phyloP scores from a whole-genome alignment of 1,139 yeast species.

The Lodderomyces theae region DNA sequence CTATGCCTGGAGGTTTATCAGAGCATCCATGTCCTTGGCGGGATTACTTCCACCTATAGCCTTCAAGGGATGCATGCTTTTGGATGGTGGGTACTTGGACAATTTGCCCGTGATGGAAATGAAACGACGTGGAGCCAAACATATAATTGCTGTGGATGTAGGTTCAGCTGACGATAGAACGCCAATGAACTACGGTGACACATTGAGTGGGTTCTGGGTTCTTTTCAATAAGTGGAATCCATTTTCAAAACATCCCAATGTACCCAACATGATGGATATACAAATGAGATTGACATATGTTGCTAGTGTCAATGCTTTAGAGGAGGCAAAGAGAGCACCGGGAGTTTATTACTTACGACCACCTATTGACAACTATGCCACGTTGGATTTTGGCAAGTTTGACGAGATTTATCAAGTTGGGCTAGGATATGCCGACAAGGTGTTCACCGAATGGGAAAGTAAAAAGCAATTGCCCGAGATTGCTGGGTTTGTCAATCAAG shows the following conservation, averaged over 20 bases:
- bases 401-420: conserved; percentile 89
- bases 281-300: conserved; percentile 93
- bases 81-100: conserved; percentile 96
- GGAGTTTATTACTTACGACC: conserved; percentile 93
- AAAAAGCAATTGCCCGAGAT: conserved; percentile 59
- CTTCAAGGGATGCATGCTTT: conserved; percentile 85
- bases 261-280: conserved; percentile 93
- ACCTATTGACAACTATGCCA: conserved; percentile 88
- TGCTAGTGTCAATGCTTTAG: conserved; percentile 90
- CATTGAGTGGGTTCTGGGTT: conserved; percentile 91
- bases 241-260: conserved; percentile 79
- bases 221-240: conserved; percentile 87
- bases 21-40: conserved; percentile 97
- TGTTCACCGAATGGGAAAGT: conserved; percentile 52
- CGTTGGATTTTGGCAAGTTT: conserved; percentile 87
- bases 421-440: conserved; percentile 62
- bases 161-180: conserved; percentile 93
- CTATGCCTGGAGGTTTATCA: conserved; percentile 89
- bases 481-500: conserved; percentile 47
- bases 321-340: conserved; percentile 76
- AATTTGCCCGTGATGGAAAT: conserved; percentile 90
- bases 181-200: conserved; percentile 90
- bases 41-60: conserved; percentile 89
- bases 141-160: conserved; percentile 93
- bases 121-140: conserved; percentile 83